These are phyloP conservation scores for Xylariaceae sp. DNA, from an alignment of 2,329 filamentous ascomycete genomes.

Conservation along the genomic window DNA sequence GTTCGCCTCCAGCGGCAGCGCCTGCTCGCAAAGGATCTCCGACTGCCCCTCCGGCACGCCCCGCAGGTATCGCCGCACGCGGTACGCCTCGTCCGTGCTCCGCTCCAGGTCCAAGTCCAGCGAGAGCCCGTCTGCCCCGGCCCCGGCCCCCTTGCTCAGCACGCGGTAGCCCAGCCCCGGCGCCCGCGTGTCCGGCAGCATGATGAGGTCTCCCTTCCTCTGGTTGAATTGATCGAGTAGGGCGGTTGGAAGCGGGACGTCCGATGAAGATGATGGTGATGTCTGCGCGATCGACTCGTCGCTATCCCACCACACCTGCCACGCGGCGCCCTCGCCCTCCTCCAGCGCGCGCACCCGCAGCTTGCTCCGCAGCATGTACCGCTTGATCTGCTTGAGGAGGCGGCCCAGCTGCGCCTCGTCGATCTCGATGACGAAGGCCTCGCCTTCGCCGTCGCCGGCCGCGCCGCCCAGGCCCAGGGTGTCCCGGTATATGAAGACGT, in stretches of 20 bases:
- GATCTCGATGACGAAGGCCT: conserved; percentile 78
- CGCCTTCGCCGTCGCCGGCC: conserved; percentile 19
- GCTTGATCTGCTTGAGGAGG: conserved; percentile 73
- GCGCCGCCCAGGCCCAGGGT: conserved; percentile 35
- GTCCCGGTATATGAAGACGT: conserved; percentile 85
- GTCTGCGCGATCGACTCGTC: conserved; percentile 44
- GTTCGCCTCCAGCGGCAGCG: conserved; percentile 86
- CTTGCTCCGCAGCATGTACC: conserved; percentile 85
- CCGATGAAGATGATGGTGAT: conserved; percentile 1
- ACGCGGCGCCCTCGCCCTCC: conserved; percentile 67
- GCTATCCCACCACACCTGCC: conserved; percentile 90
- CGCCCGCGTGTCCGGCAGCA: conserved; percentile 55
- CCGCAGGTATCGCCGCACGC: conserved; percentile 72
- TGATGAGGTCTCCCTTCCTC: conserved; percentile 30
- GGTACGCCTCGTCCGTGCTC: conserved; percentile 65
- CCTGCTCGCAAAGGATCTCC: conserved; percentile 72
- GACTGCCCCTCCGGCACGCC: conserved; percentile 84
- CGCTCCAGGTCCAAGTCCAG: conserved; percentile 48
- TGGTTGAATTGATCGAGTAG: neutral
- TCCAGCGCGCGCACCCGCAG: conserved; percentile 69
- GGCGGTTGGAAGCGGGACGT: neutral
- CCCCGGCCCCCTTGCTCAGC: conserved; percentile 39
- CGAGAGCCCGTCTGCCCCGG: no score
- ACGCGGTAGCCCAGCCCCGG: conserved; percentile 60
- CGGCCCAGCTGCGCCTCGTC: conserved; percentile 67